Percentiles rank a stretch among this genome's conserved stretches.
These are phyloP conservation scores for Amaranthus cruentus DNA, from an alignment of 148 eudicot genomes.

Conservation along the genomic window DNA sequence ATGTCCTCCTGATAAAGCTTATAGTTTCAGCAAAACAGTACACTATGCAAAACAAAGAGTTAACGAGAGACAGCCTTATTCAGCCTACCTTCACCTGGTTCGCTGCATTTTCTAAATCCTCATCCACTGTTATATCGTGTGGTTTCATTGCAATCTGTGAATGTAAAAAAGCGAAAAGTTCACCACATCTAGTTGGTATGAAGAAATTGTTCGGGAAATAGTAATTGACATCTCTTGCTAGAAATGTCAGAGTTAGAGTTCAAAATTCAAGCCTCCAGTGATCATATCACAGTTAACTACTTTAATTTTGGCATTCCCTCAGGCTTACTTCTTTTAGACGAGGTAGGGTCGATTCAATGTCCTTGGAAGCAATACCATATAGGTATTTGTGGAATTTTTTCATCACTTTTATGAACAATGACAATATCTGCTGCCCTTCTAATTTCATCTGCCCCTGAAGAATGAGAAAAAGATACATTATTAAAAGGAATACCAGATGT, in stretches of 20 bases:
- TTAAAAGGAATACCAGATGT: neutral
- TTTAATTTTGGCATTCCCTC: conserved; percentile 6
- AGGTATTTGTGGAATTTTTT: conserved; percentile 68
- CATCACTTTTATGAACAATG: conserved; percentile 63
- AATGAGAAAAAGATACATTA: neutral
- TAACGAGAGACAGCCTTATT: neutral
- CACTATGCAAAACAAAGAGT: neutral
- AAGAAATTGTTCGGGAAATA: neutral
- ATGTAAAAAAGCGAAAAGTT: neutral
- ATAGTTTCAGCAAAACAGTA: neutral
- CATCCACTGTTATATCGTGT: conserved; percentile 65
- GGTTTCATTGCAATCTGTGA: conserved; percentile 63
- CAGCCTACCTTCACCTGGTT: conserved; percentile 55
- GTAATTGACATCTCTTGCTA: neutral
- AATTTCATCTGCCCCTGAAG: conserved; percentile 68
- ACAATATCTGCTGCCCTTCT: conserved; percentile 71
- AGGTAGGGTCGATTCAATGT: conserved; percentile 52
- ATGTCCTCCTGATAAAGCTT: conserved; percentile 42
- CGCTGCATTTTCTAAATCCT: conserved; percentile 71
- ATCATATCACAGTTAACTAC: neutral
- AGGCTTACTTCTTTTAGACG: conserved; percentile 60
- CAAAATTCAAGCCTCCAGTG: neutral
- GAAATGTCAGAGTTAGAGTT: neutral
- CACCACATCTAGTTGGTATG: neutral
- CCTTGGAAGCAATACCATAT: conserved; percentile 49